phyloP scores from a whole-genome alignment of 257 asterid species.

The Craterostigma plantagineum region DNA sequence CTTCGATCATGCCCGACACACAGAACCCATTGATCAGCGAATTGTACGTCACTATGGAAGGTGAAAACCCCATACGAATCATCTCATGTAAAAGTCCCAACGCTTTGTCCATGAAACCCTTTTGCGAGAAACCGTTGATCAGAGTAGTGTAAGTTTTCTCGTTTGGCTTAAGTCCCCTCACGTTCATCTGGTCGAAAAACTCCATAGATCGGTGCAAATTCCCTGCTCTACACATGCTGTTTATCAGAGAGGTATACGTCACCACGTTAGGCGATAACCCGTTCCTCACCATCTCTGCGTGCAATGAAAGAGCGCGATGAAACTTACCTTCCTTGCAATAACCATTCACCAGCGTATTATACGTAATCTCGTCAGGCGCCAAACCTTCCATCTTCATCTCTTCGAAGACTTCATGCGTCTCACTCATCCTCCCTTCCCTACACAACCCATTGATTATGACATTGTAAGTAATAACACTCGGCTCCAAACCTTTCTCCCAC shows the following conservation, averaged over 20 bases:
- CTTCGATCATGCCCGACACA: slow-evolving; percentile 36
- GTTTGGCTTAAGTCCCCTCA: slow-evolving; percentile 53
- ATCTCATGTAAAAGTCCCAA: slow-evolving; percentile 40
- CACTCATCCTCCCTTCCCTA: slow-evolving; percentile 52
- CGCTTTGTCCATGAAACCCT: slow-evolving; percentile 63
- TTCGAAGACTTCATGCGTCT: slow-evolving; percentile 29
- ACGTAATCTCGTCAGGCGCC: slow-evolving; percentile 62
- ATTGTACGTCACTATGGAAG: slow-evolving; percentile 66
- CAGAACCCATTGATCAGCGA: slow-evolving; percentile 75
- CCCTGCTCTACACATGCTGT: slow-evolving; percentile 50
- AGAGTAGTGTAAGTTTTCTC: slow-evolving; percentile 77
- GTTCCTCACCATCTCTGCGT: slow-evolving; percentile 64
- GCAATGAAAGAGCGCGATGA: slow-evolving; percentile 69
- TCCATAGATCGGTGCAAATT: slow-evolving; percentile 59
- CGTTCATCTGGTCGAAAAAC: slow-evolving; percentile 49
- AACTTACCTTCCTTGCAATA: slow-evolving; percentile 61
- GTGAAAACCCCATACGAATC: slow-evolving; percentile 35
- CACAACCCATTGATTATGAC: slow-evolving; percentile 62
- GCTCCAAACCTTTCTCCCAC: slow-evolving; percentile 46
- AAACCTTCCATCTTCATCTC: slow-evolving; percentile 50
- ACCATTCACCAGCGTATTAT: slow-evolving; percentile 71
- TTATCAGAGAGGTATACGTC: slow-evolving; percentile 67
- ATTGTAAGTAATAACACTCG: slow-evolving; percentile 58
- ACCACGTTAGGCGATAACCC: slow-evolving; percentile 75
- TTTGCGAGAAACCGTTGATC: slow-evolving; percentile 69